Percentiles rank a stretch among this genome's conserved stretches.
These are phyloP conservation scores for Cercospora zeae-maydis DNA, from an alignment of 2,329 filamentous ascomycete genomes.

Conservation along the genomic window DNA sequence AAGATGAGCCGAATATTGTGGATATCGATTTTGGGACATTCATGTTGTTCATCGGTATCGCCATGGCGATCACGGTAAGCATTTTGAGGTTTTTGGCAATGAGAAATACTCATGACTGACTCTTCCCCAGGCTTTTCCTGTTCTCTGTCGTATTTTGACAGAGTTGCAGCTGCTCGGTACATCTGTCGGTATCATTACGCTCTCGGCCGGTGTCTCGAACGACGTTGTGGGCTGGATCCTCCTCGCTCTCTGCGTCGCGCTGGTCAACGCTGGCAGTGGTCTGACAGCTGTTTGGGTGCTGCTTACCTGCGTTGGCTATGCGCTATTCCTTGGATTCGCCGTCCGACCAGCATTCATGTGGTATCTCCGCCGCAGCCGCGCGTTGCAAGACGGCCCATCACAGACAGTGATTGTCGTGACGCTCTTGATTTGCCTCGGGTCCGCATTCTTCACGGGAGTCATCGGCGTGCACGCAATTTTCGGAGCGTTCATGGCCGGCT, in stretches of 20 bases:
- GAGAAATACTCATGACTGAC: constrained; percentile 6
- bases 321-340: constrained; percentile 68
- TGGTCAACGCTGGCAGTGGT: constrained; percentile 83
- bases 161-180: constrained; percentile 83
- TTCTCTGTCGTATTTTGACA: constrained; percentile 88
- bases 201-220: constrained; percentile 89
- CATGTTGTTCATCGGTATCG: constrained; percentile 83
- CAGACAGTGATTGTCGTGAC: constrained; percentile 82
- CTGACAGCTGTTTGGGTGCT: constrained; percentile 82
- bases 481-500: constrained; percentile 80
- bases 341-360: constrained; percentile 73
- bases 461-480: constrained; percentile 96
- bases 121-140: constrained; percentile 64
- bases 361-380: constrained; percentile 68
- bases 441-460: constrained; percentile 81
- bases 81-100: neutral
- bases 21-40: constrained; percentile 60
- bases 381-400: constrained; percentile 80
- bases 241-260: constrained; percentile 84
- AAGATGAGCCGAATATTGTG: constrained; percentile 53
- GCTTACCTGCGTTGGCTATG: constrained; percentile 69
- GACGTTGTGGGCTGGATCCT: constrained; percentile 90
- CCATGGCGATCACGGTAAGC: constrained; percentile 79
- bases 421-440: constrained; percentile 70
- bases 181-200: constrained; percentile 78